Conservation (phyloP, 2,329 filamentous ascomycete genomes). For the Ophiostoma perfectum region DNA sequence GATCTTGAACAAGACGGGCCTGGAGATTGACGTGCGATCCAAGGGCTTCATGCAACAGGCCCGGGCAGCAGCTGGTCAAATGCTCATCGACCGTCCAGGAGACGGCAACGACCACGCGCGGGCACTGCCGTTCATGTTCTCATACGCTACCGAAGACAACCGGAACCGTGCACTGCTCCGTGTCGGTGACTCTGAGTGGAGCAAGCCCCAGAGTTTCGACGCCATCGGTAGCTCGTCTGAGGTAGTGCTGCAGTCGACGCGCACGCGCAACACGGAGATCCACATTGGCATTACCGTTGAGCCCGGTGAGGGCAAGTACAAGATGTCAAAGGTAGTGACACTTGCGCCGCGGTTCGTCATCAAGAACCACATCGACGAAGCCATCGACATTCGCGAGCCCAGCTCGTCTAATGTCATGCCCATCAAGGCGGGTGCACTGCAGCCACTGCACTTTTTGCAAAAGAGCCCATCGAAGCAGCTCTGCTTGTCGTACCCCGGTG, state of each 20-base stretch:
- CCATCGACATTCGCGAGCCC: conserved; percentile 83
- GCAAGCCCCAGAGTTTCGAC: conserved; percentile 95
- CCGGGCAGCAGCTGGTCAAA: conserved; percentile 76
- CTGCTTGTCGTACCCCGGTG: conserved; percentile 84
- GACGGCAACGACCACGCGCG: conserved; percentile 50
- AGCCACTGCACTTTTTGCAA: conserved; percentile 85
- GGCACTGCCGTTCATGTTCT: conserved; percentile 91
- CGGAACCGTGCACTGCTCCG: conserved; percentile 86
- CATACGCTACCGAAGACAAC: conserved; percentile 79
- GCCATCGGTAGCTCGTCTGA: conserved; percentile 91
- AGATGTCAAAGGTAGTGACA: conserved; percentile 91
- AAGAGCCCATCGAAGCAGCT: conserved; percentile 80
- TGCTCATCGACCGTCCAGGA: conserved; percentile 40
- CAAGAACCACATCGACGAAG: conserved; percentile 86
- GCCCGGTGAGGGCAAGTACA: conserved; percentile 94
- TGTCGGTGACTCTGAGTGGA: conserved; percentile 88
- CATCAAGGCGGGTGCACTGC: conserved; percentile 69
- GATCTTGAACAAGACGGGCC: conserved; percentile 87
- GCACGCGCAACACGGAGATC: conserved; percentile 66
- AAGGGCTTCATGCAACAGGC: conserved; percentile 84
- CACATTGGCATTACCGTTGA: conserved; percentile 85
- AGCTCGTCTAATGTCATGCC: conserved; percentile 82
- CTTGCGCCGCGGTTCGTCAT: conserved; percentile 88
- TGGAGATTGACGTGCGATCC: conserved; percentile 80
- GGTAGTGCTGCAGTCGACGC: conserved; percentile 70